Conservation (phyloP, 2,329 filamentous ascomycete species). For the Lojkania enalia region DNA sequence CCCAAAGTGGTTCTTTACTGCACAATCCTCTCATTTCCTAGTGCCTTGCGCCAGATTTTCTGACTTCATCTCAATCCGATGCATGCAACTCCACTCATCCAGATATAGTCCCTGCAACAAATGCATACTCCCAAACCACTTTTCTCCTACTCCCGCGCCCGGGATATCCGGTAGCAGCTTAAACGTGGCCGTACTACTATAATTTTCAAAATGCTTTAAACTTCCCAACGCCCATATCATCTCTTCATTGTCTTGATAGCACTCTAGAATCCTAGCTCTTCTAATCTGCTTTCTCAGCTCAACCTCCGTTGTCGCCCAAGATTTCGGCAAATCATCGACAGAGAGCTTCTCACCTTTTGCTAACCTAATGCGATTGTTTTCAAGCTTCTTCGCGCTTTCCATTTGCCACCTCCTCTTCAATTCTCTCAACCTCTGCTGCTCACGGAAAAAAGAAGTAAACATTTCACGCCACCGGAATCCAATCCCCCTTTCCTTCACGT, state of each 20-base stretch:
- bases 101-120: conserved; percentile 35
- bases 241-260: conserved; percentile 27
- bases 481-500: conserved; percentile 24
- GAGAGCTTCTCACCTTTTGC: conserved; percentile 20
- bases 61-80: conserved; percentile 33
- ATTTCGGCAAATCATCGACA: conserved; percentile 16
- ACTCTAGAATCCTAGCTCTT: conserved; percentile 26
- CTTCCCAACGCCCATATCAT: conserved; percentile 38
- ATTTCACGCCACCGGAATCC: conserved; percentile 32
- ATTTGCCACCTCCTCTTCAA: conserved; percentile 16
- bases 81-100: conserved; percentile 40
- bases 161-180: conserved; percentile 30
- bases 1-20: not conserved
- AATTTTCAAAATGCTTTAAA: conserved; percentile 28
- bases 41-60: conserved; percentile 16
- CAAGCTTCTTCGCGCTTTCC: conserved; percentile 11
- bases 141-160: conserved; percentile 34
- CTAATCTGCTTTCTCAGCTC: conserved; percentile 29
- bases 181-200: conserved; percentile 15
- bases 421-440: conserved; percentile 21
- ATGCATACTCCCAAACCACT: conserved; percentile 33
- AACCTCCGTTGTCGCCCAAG: conserved; percentile 17
- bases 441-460: conserved; percentile 37
- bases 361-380: conserved; percentile 16
- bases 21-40: conserved; percentile 1